Evolutionary conservation across 108 stramenopile genomes (phyloP), one percentile per base, ranked within the genome.

Genomic region (Skeletonema tropicum): DNA sequence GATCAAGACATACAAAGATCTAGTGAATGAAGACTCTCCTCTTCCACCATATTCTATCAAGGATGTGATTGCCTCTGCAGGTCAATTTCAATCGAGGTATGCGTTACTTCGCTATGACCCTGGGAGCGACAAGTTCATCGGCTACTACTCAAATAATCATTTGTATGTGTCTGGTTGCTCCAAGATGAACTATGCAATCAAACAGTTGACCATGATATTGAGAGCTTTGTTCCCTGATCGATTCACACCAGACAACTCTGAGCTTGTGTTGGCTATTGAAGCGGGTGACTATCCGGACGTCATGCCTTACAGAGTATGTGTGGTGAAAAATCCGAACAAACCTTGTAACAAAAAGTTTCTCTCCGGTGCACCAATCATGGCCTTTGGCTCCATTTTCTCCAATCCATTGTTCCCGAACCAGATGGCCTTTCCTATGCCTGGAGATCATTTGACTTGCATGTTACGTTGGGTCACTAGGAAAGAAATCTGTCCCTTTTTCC

Each of bases 211-310:
- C 0, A 36, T 9, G 17, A 36, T 62, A 0, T 21, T 62, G 17
- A 19, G 61, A 17, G 6, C 15, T 32, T 2, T 9, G 1, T 62
- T 62, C n/a, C 61, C 61, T 7, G 61, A 62, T 19, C 61, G 61
- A 6, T 62, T 62, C 61, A 62, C 61, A 38, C 61, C 61, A 9
- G 61, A 62, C 61, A 15, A 5, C 8, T 11, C 61, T 8, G 61
- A 62, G 31, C 31, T 62, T 19, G 61, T 38, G 1, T n/a, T 62
- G 61, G 31, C 61, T 2, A n/a, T 62, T 17, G 10, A 17, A 38
- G 19, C 6, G 9, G 61, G 61, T 19, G 61, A 62, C 11, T 62
- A 33, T 13, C 61, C 61, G 6, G 35, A 62, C 12, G 31, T 62
- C 6, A 55, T 23, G 19, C 52, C 21, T 2, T 25, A 25, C 7